Evolutionary conservation across 768 basidiomycete genomes (phyloP).

Genomic region (Termitomyces eurrhizus): DNA sequence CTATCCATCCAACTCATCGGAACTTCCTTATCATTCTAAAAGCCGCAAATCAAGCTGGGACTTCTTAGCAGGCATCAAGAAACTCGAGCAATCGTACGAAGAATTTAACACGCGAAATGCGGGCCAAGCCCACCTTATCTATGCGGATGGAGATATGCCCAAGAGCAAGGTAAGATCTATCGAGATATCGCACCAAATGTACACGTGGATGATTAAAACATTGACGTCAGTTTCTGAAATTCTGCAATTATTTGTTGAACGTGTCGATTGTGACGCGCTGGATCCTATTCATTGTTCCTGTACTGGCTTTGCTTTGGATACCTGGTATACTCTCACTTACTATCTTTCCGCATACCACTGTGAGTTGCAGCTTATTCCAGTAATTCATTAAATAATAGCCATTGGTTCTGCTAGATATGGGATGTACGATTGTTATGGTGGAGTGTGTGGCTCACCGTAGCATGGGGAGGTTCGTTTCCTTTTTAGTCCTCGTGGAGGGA

Average conservation of each 20-base stretch:
- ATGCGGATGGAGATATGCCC: constrained; percentile 61
- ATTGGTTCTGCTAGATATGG: constrained; percentile 41
- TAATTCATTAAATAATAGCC: not conserved
- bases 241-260: constrained; percentile 73
- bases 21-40: constrained; percentile 13
- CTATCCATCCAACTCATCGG: constrained; percentile 7
- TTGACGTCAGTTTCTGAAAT: constrained; percentile 43
- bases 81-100: constrained; percentile 52
- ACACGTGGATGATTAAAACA: not conserved
- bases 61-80: constrained; percentile 43
- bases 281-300: constrained; percentile 74
- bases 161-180: constrained; percentile 41
- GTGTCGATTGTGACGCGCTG: constrained; percentile 77
- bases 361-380: constrained; percentile 24
- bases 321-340: constrained; percentile 68
- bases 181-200: not conserved
- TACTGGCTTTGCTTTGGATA: constrained; percentile 65
- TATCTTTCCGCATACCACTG: constrained; percentile 42
- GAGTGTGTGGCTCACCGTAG: constrained; percentile 80
- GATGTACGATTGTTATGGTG: constrained; percentile 65
- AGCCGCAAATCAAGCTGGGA: constrained; percentile 46
- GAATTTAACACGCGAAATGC: constrained; percentile 55
- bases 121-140: constrained; percentile 45
- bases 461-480: constrained; percentile 63
- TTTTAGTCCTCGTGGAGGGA: not conserved